Evolutionary conservation across 2,329 filamentous ascomycete species (phyloP).

Genomic region (Fusarium sp.): DNA sequence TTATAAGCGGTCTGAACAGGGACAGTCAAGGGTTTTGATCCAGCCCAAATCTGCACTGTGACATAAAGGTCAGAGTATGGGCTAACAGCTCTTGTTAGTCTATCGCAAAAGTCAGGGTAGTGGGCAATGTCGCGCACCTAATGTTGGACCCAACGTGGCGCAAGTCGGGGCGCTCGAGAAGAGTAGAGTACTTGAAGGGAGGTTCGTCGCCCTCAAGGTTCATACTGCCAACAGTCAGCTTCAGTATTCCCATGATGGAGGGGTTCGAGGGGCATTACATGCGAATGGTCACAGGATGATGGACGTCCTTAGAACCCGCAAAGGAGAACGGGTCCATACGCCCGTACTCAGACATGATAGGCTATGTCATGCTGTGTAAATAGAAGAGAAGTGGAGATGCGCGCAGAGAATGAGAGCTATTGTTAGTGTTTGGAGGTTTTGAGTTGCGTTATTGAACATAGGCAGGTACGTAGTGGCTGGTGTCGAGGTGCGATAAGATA

Average conservation of each 20-base stretch:
- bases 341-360: constrained; percentile 52
- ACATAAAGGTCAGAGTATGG: constrained; percentile 89
- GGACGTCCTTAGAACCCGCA: constrained; percentile 85
- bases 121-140: constrained; percentile 58
- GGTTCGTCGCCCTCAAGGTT: constrained; percentile 59
- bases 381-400: background rate
- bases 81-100: constrained; percentile 56
- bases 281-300: constrained; percentile 75
- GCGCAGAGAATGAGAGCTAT: background rate
- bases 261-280: constrained; percentile 56
- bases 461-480: background rate
- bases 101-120: background rate
- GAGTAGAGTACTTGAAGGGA: constrained; percentile 66
- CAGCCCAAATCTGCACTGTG: constrained; percentile 92
- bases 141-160: constrained; percentile 88
- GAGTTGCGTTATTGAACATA: constrained; percentile 9
- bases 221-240: constrained; percentile 50
- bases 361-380: constrained; percentile 42
- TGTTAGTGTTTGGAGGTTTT: background rate
- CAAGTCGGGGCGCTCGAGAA: constrained; percentile 81
- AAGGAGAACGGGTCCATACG: constrained; percentile 96
- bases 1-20: constrained; percentile 94
- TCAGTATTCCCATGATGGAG: background rate
- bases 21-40: constrained; percentile 93
- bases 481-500: constrained; percentile 24